A percentile compares a stretch with the other conserved stretches of the same genome.
Evolutionary conservation across 805 yeast genomes (phyloP).

Genomic region (Blastobotrys peoriensis): DNA sequence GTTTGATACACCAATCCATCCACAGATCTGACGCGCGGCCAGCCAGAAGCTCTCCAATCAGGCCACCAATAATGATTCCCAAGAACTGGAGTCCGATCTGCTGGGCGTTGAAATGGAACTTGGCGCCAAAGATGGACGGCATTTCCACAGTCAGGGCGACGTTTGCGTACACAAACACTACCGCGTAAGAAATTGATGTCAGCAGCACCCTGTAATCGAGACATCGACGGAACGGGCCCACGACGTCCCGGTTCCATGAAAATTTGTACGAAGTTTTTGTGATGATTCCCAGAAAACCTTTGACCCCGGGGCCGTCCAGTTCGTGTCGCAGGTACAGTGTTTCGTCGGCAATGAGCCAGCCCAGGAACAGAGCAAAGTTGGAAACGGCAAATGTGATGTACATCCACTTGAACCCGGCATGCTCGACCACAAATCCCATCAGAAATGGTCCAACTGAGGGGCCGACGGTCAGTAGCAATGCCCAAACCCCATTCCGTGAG

Average conservation of each 20-base stretch:
- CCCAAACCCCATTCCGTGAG: conserved; percentile 14
- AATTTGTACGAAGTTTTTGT: no score
- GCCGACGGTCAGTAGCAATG: conserved; percentile 11
- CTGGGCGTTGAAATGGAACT: conserved; percentile 24
- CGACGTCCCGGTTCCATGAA: no score
- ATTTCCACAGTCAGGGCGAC: conserved; percentile 26
- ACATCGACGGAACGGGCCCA: no score
- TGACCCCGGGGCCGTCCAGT: no score
- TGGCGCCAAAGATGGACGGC: conserved; percentile 20
- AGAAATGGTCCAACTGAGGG: conserved; percentile 15
- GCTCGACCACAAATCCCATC: conserved; percentile 12
- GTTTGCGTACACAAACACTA: conserved; percentile 24
- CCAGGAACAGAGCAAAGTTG: conserved; percentile 10
- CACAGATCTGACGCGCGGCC: conserved; percentile 27
- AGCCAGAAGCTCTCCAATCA: conserved; percentile 25
- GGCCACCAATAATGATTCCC: conserved; percentile 23
- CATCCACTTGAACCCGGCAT: conserved; percentile 13
- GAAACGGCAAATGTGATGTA: conserved; percentile 13
- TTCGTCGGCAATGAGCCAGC: conserved; percentile 10
- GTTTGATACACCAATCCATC: conserved; percentile 23
- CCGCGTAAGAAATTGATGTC: conserved; percentile 21
- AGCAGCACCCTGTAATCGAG: conserved; percentile 16
- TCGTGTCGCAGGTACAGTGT: no score
- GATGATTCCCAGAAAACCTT: no score
- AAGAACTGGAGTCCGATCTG: conserved; percentile 26